A percentile compares a stretch with the other conserved stretches of the same genome.
Conservation (phyloP, 495 filamentous ascomycete species). For the Talaromyces adpressus region DNA sequence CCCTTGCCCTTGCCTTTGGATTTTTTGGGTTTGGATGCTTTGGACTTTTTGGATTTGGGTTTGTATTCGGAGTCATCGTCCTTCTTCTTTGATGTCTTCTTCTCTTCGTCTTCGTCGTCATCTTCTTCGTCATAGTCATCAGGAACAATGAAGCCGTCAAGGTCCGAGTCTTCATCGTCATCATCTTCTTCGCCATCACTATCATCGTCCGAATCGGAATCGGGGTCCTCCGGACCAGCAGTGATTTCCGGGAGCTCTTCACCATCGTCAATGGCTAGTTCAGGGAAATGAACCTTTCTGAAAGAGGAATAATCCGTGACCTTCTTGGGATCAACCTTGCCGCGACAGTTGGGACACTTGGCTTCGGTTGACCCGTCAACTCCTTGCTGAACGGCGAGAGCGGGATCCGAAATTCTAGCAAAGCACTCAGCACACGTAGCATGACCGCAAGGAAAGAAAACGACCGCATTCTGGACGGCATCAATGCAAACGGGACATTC, state of each 20-base stretch:
- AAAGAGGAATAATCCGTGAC: slow-evolving; percentile 72
- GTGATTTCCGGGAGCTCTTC: slow-evolving; percentile 31
- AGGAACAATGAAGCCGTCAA: slow-evolving; percentile 52
- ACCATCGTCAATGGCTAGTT: slow-evolving; percentile 20
- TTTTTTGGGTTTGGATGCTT: slow-evolving; percentile 15
- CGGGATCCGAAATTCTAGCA: slow-evolving; percentile 59
- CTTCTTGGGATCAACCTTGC: slow-evolving; percentile 52
- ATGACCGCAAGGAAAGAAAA: slow-evolving; percentile 84
- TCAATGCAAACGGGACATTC: slow-evolving; percentile 81
- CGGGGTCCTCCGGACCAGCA: slow-evolving; percentile 34
- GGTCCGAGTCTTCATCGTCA: slow-evolving; percentile 40
- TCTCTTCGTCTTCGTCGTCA: not conserved
- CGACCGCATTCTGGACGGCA: slow-evolving; percentile 62
- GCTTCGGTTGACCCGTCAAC: slow-evolving; percentile 46
- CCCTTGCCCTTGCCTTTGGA: slow-evolving; percentile 34
- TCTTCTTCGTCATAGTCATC: slow-evolving; percentile 33
- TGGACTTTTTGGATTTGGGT: slow-evolving; percentile 14
- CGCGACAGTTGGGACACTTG: slow-evolving; percentile 74
- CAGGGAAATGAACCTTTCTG: slow-evolving; percentile 62
- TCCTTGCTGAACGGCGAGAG: slow-evolving; percentile 45
- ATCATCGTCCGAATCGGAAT: slow-evolving; percentile 24
- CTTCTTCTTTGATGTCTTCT: not conserved
- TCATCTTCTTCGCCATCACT: slow-evolving; percentile 30
- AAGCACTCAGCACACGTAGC: slow-evolving; percentile 75
- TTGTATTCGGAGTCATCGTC: slow-evolving; percentile 23